phyloP scores from a whole-genome alignment of 441 rosid species.

The Dalechampia spathulata region DNA sequence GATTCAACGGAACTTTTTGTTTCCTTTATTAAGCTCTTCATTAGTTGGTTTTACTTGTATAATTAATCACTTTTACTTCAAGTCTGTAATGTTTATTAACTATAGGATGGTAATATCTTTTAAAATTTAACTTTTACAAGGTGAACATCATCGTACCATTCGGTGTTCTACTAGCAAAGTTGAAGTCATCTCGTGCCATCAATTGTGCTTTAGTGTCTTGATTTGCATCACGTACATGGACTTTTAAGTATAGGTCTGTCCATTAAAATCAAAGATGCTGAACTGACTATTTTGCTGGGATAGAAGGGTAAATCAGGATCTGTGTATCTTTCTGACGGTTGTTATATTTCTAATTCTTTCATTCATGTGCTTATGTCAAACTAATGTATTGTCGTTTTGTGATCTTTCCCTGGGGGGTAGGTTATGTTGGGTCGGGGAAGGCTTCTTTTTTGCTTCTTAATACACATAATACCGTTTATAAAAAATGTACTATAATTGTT shows the following conservation, averaged over 20 bases:
- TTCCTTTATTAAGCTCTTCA: not conserved
- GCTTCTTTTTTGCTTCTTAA: not conserved
- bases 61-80: too few relatives aligned
- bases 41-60: not conserved
- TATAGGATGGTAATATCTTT: not conserved
- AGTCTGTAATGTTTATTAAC: not conserved
- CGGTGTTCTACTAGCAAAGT: not conserved
- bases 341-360: not conserved
- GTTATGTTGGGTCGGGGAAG: not conserved
- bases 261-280: not conserved
- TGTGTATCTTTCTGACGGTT: too few relatives aligned
- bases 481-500: too few relatives aligned
- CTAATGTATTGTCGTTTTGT: not conserved
- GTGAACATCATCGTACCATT: not conserved
- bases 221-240: too few relatives aligned
- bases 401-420: too few relatives aligned
- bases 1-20: not conserved
- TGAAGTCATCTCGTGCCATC: too few relatives aligned
- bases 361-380: not conserved
- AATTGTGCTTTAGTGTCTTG: too few relatives aligned
- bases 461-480: too few relatives aligned
- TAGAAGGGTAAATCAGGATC: too few relatives aligned
- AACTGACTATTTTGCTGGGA: not conserved
- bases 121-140: not conserved
- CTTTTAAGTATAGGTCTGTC: too few relatives aligned